phyloP scores from a whole-genome alignment of 2,329 filamentous ascomycete genomes.

The Pseudogymnoascus sp. region DNA sequence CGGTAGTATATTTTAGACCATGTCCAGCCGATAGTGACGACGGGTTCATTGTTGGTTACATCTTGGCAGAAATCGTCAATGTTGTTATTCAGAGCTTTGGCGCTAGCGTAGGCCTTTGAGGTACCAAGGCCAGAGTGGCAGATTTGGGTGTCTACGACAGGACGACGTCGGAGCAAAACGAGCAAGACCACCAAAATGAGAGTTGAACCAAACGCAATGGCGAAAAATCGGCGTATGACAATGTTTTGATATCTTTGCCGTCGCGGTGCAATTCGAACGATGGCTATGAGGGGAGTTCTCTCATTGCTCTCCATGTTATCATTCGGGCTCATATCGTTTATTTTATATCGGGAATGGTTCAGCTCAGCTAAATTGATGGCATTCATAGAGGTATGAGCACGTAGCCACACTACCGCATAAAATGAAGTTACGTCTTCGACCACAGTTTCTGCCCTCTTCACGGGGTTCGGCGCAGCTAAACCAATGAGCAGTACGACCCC shows the following conservation, averaged over 20 bases:
- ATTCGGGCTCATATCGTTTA: conserved; percentile 5
- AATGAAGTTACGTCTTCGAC: neutral
- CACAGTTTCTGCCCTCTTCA: neutral
- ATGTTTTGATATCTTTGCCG: conserved; percentile 14
- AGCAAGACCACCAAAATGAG: conserved; percentile 10
- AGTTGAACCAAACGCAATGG: conserved; percentile 12
- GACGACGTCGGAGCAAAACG: neutral
- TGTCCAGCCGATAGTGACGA: neutral
- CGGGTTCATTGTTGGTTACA: conserved; percentile 3
- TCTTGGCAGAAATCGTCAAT: conserved; percentile 9
- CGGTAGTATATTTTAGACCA: neutral
- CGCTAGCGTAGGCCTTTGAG: conserved; percentile 8
- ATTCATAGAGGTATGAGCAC: conserved; percentile 1
- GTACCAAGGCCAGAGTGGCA: conserved; percentile 12
- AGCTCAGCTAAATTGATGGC: conserved; percentile 9
- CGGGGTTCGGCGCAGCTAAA: neutral
- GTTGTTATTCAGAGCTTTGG: conserved; percentile 10
- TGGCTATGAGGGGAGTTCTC: conserved; percentile 12
- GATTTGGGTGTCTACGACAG: conserved; percentile 8
- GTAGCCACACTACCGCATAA: neutral
- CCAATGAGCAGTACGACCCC: neutral
- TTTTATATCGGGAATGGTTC: conserved; percentile 6
- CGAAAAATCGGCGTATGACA: conserved; percentile 12
- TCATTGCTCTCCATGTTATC: conserved; percentile 12
- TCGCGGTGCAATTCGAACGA: conserved; percentile 10